Conservation (phyloP, 305 asterid genomes). For the Rubia peregrina region DNA sequence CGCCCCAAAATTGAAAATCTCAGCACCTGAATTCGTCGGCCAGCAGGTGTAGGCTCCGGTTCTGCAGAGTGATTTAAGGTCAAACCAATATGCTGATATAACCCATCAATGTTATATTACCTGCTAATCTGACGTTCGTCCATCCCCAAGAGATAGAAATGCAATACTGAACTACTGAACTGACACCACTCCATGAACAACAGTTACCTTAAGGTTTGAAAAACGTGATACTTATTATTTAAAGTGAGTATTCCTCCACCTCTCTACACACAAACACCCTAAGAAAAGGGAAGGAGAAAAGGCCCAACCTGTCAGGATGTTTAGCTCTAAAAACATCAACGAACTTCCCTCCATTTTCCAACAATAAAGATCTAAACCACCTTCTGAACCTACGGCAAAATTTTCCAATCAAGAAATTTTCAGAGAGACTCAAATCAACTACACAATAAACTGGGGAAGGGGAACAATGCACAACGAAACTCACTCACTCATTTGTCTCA, state of each 20-base stretch:
- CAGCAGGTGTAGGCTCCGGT: slow-evolving; percentile 90
- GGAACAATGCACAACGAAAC: slow-evolving; percentile 6
- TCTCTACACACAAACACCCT: slow-evolving; percentile 1
- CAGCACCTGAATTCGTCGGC: slow-evolving; percentile 91
- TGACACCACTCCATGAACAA: background rate
- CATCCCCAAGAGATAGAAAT: background rate
- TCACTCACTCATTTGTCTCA: slow-evolving; percentile 72
- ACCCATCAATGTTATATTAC: slow-evolving; percentile 4
- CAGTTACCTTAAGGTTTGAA: background rate
- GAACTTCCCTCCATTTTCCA: slow-evolving; percentile 63
- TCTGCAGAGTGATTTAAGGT: slow-evolving; percentile 32
- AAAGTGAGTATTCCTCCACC: background rate
- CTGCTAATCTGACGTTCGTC: background rate
- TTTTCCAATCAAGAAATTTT: background rate
- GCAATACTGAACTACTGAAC: background rate
- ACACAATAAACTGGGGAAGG: background rate
- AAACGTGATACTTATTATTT: background rate
- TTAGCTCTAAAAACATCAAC: slow-evolving; percentile 69
- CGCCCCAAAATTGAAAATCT: slow-evolving; percentile 84
- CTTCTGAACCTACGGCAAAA: slow-evolving; percentile 55
- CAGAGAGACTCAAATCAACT: background rate
- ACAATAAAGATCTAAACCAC: slow-evolving; percentile 87
- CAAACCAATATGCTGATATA: slow-evolving; percentile 13
- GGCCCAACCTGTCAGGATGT: slow-evolving; percentile 68
- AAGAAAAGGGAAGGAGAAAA: slow-evolving; percentile 14